Percentiles rank a stretch among this genome's conserved stretches.
These are phyloP conservation scores for Cubamyces sp. DNA, from an alignment of 768 basidiomycete genomes.

Conservation along the genomic window DNA sequence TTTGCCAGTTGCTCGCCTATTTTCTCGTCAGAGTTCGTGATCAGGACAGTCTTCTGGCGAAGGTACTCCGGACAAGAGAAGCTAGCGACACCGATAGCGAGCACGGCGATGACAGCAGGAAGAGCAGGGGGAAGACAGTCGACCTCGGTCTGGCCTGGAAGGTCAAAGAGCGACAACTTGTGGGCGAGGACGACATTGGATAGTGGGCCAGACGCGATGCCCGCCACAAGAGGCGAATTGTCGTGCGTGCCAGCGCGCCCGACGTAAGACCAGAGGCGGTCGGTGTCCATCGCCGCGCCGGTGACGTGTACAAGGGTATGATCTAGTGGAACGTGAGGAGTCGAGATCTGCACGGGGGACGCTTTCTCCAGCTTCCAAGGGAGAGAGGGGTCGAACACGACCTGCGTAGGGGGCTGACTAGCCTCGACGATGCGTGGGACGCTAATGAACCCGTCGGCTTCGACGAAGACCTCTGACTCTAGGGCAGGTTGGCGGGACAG, in stretches of 20 bases:
- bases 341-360: neutral
- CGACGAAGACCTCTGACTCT: neutral
- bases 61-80: neutral
- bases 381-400: neutral
- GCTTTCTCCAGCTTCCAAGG: neutral
- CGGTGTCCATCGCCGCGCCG: neutral
- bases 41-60: conserved; percentile 2
- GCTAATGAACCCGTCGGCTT: neutral
- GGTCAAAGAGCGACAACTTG: neutral
- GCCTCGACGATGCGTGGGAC: neutral
- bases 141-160: neutral
- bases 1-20: neutral
- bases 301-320: neutral
- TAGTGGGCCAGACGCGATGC: conserved; percentile 4
- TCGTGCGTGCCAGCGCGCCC: neutral
- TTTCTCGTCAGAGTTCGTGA: neutral
- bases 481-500: neutral
- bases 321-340: neutral
- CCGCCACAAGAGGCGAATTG: neutral
- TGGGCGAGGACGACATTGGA: conserved; percentile 8
- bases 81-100: neutral
- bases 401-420: neutral
- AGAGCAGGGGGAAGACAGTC: neutral
- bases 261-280: neutral
- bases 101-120: neutral